Evolutionary conservation across 2,329 filamentous ascomycete species (phyloP), one percentile per base, ranked within the genome.

Genomic region (Amesomyces nigricolor): DNA sequence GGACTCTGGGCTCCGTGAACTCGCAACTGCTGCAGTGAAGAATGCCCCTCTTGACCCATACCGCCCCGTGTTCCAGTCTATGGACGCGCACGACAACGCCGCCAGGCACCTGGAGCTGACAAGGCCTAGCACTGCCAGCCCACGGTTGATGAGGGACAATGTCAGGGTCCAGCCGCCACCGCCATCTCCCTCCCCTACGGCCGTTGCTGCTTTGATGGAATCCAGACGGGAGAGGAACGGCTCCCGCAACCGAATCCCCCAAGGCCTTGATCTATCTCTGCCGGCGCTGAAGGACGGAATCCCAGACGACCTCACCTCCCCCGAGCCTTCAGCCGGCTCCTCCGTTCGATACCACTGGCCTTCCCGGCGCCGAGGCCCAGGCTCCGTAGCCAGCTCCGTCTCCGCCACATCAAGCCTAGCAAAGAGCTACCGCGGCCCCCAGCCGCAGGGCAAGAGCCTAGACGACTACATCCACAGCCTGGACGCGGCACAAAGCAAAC

Each of bases 401-500:
- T 83, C 81, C 19, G 80, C 78, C 7, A 72, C 71, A 30, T 82
- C 79, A 0, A 81, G 78, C 51, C 71, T 75, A 26, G 73, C 73
- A 16, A 73, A 76, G 55, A 78, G 76, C 62, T 66, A 80, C 59
- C 75, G 83, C 51, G 78, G 77, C 73, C 61, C 74, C 70, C 46
- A 75, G 14, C 59, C 74, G 70, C 47, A 75, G 10, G 85, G 81
- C 40, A 81, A 84, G 59, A 89, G 83, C 61, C 80, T 89, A 37
- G 88, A 95, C 62, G 85, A 91, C 60, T 95, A 94, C 66, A 91
- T 95, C 61, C 89, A 85, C 71, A 94, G 89, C 67, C 73, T 96
- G 1, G 90, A 95, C 35, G 81, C 89, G 49, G 88, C 89, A 9
- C 83, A 84, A 54, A 76, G 74, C 60, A 79, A 75, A 59, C 72